Conservation (phyloP, 176 grass and related monocot species). For the Rhynchospora tenuis region DNA sequence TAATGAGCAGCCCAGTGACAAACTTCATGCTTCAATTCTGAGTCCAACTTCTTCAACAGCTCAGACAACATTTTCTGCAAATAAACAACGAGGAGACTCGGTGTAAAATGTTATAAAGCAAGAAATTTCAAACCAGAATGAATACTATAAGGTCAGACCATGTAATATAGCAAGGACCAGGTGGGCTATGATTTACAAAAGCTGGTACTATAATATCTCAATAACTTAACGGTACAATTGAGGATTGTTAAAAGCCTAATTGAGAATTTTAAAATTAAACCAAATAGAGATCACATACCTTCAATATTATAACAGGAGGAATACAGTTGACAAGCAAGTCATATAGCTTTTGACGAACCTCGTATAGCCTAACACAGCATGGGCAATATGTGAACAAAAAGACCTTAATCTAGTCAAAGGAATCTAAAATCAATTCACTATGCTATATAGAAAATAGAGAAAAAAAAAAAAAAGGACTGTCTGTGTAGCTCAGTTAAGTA, state of each 20-base stretch:
- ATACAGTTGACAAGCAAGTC: conserved; percentile 98
- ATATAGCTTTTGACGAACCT: conserved; percentile 91
- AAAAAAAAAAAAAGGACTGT: too few species aligned
- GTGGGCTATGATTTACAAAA: neutral
- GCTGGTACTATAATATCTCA: neutral
- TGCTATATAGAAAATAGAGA: neutral
- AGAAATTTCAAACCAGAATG: neutral
- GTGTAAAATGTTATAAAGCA: conserved; percentile 6
- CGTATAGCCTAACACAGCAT: conserved; percentile 55
- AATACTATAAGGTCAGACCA: conserved; percentile 6
- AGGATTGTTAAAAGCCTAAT: neutral
- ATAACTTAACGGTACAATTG: neutral
- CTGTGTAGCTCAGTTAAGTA: neutral
- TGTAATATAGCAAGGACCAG: neutral
- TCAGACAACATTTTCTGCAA: conserved; percentile 82
- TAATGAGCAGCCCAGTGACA: conserved; percentile 98
- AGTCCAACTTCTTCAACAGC: conserved; percentile 88
- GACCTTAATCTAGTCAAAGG: neutral
- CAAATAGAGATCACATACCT: conserved; percentile 45
- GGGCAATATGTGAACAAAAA: neutral
- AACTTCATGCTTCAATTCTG: conserved; percentile 93
- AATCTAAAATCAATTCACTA: neutral
- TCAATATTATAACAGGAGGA: conserved; percentile 90
- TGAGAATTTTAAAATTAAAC: neutral
- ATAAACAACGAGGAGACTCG: neutral